These are phyloP conservation scores for Boletellus deceptivus DNA, from an alignment of 1,284 basidiomycete genomes.

Conservation along the genomic window DNA sequence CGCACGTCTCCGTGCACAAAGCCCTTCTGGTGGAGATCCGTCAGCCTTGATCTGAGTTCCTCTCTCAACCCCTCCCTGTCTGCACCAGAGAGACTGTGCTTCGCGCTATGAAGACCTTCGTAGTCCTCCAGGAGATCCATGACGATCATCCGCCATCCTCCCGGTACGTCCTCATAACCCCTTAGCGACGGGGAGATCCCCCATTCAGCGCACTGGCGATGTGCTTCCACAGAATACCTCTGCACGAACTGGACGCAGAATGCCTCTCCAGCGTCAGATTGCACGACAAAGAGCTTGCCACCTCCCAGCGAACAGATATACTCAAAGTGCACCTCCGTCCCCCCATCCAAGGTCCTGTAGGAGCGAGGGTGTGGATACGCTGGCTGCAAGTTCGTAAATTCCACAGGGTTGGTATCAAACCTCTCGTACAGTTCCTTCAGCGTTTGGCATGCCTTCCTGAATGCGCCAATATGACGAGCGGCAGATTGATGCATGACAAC, in stretches of 20 bases:
- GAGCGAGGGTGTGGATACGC: not conserved
- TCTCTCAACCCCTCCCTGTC: not conserved
- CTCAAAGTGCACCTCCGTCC: not conserved
- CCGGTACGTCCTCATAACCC: slow-evolving; percentile 22
- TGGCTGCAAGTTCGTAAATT: not conserved
- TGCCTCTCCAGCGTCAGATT: not conserved
- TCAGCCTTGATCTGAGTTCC: not conserved
- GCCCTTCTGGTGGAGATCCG: slow-evolving; percentile 7
- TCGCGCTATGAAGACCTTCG: not conserved
- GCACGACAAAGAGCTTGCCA: not conserved
- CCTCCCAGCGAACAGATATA: not conserved
- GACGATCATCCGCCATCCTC: slow-evolving; percentile 32
- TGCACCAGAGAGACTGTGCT: not conserved
- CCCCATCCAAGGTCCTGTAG: not conserved
- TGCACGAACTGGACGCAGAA: not conserved
- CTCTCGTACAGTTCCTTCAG: not conserved
- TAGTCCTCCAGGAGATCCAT: slow-evolving; percentile 21
- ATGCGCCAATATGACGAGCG: slow-evolving; percentile 4
- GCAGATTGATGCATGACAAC: not conserved
- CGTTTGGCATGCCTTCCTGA: slow-evolving; percentile 3
- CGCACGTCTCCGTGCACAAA: slow-evolving; percentile 23
- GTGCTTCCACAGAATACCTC: not conserved
- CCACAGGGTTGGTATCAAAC: not conserved
- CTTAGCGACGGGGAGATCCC: slow-evolving; percentile 18
- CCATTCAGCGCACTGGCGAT: not conserved